These are phyloP conservation scores for Gnomoniopsis sp. DNA, from an alignment of 2,329 filamentous ascomycete genomes.

Conservation along the genomic window DNA sequence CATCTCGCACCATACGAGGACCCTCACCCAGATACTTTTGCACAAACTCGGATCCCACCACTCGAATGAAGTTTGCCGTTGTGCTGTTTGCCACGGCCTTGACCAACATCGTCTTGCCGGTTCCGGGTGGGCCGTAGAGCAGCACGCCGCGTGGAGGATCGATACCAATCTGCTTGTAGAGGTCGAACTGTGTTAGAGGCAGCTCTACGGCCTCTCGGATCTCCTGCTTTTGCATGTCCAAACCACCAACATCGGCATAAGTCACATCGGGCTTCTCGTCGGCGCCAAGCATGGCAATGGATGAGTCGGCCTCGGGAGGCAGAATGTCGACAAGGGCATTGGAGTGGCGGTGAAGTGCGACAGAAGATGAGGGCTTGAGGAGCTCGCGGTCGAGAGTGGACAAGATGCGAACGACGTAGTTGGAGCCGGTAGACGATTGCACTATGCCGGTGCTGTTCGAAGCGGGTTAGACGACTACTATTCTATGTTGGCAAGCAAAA, in stretches of 20 bases:
- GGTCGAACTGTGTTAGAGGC: slow-evolving; percentile 93
- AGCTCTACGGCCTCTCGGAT: slow-evolving; percentile 97
- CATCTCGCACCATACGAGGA: slow-evolving; percentile 97
- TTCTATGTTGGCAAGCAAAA: slow-evolving; percentile 1
- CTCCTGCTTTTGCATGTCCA: slow-evolving; percentile 99
- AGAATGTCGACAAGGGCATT: slow-evolving; percentile 98
- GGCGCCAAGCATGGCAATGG: slow-evolving; percentile 94
- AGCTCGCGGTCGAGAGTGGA: slow-evolving; percentile 97
- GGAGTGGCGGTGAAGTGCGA: slow-evolving; percentile 95
- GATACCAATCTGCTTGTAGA: slow-evolving; percentile 99
- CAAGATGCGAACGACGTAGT: slow-evolving; percentile 97
- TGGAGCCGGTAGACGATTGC: slow-evolving; percentile 95
- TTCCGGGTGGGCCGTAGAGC: slow-evolving; percentile 92
- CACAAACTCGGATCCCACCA: slow-evolving; percentile 97
- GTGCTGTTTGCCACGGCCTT: slow-evolving; percentile 99
- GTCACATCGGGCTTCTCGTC: slow-evolving; percentile 98
- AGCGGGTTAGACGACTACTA: slow-evolving; percentile 2
- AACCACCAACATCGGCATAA: slow-evolving; percentile 93
- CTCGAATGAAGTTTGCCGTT: slow-evolving; percentile 95
- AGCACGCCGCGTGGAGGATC: slow-evolving; percentile 95
- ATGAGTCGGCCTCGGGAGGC: slow-evolving; percentile 97
- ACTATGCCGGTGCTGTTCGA: slow-evolving; percentile 84
- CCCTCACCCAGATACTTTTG: slow-evolving; percentile 98
- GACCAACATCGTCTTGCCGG: slow-evolving; percentile 95
- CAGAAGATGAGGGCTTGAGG: slow-evolving; percentile 95